These are phyloP conservation scores for Parietichytrium sp. DNA, from an alignment of 108 stramenopile species.

Conservation along the genomic window DNA sequence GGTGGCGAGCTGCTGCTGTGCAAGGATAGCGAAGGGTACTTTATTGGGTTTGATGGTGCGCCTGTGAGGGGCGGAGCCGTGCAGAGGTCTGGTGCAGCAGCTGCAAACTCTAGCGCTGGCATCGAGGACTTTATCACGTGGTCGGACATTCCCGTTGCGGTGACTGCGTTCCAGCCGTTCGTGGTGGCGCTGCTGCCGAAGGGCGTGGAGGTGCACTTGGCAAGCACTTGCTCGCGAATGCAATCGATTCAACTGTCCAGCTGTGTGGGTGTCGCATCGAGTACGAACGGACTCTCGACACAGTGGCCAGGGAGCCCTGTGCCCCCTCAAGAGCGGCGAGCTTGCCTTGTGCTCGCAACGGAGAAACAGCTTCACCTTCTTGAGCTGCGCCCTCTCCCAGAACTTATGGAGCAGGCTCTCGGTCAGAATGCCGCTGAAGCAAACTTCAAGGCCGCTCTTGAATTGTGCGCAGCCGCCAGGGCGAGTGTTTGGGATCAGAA, in stretches of 20 bases:
- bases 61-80: background rate
- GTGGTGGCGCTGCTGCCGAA: background rate
- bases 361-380: slow-evolving; percentile 18
- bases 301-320: too few relatives aligned
- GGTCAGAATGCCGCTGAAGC: background rate
- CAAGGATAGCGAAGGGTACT: slow-evolving; percentile 3
- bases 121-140: background rate
- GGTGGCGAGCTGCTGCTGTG: background rate
- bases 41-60: slow-evolving; percentile 21
- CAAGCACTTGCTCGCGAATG: background rate
- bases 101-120: background rate
- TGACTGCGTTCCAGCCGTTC: background rate
- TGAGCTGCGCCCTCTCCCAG: background rate
- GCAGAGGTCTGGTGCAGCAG: background rate
- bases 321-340: background rate
- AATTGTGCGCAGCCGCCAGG: background rate
- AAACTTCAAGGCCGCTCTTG: background rate
- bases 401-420: background rate
- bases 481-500: background rate
- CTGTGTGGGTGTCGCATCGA: background rate
- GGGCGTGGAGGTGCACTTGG: background rate
- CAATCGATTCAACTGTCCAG: background rate
- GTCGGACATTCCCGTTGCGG: slow-evolving; percentile 2
- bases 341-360: background rate
- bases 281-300: background rate